These are phyloP conservation scores for Chimonanthus salicifolius DNA, from an alignment of 164 flowering plant genomes.

Conservation along the genomic window DNA sequence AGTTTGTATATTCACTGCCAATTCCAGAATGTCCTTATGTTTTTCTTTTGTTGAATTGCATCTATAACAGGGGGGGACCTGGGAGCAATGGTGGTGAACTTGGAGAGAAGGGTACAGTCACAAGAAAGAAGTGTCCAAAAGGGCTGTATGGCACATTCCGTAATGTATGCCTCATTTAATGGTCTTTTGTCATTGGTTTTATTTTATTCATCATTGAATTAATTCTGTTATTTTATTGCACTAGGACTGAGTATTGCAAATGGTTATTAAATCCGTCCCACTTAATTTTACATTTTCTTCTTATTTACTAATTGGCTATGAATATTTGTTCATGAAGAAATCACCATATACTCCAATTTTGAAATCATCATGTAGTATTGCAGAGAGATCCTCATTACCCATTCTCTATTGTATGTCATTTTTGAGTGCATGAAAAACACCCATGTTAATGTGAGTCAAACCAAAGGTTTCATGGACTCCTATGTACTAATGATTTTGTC, in stretches of 20 bases:
- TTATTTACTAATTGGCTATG: background rate
- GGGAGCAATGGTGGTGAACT: slow-evolving; percentile 53
- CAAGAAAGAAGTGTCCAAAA: slow-evolving; percentile 84
- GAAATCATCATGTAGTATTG: background rate
- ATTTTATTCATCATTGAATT: background rate
- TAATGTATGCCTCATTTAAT: slow-evolving; percentile 35
- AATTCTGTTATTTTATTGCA: background rate
- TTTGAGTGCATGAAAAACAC: background rate
- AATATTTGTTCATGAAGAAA: background rate
- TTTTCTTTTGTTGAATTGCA: background rate
- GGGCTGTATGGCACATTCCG: slow-evolving; percentile 91
- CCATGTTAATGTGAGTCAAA: too few species aligned
- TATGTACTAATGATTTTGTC: too few species aligned
- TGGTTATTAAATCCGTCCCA: background rate
- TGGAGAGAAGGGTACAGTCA: slow-evolving; percentile 74
- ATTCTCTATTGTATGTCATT: background rate
- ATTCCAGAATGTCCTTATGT: background rate
- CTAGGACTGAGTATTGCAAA: background rate
- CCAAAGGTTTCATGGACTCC: background rate
- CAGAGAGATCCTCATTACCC: background rate
- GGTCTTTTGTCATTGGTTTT: slow-evolving; percentile 7
- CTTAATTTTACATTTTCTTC: background rate
- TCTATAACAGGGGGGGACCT: slow-evolving; percentile 67
- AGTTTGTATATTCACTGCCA: too few species aligned
- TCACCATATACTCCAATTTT: background rate